Evolutionary conservation across 1,284 basidiomycete genomes (phyloP).

Genomic region (Vanrija pseudolonga): DNA sequence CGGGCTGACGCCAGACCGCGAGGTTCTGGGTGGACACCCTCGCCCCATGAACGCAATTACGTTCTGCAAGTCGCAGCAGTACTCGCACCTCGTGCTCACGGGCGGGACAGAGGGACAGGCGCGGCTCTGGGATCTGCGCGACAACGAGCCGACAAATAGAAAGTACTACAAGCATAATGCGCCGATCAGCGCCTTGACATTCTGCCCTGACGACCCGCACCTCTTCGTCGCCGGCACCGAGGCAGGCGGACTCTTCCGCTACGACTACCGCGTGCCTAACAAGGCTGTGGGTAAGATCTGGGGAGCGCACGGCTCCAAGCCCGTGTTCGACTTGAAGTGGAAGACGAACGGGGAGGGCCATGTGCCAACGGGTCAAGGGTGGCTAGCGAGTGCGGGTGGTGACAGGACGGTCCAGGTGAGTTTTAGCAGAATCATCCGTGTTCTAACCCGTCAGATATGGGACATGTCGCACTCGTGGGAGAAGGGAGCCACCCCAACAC

Average conservation of each 20-base stretch:
- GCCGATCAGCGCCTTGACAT: slow-evolving; percentile 65
- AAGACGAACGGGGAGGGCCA: slow-evolving; percentile 37
- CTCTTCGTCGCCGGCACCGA: slow-evolving; percentile 74
- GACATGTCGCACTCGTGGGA: slow-evolving; percentile 59
- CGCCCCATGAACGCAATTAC: slow-evolving; percentile 68
- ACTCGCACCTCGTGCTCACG: slow-evolving; percentile 69
- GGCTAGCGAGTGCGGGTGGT: slow-evolving; percentile 76
- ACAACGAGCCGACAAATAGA: slow-evolving; percentile 63
- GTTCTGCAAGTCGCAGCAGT: slow-evolving; percentile 57
- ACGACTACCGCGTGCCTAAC: slow-evolving; percentile 70
- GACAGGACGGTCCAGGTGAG: slow-evolving; percentile 74
- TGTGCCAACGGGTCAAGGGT: slow-evolving; percentile 56
- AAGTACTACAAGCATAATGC: slow-evolving; percentile 66
- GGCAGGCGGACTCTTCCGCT: slow-evolving; percentile 64
- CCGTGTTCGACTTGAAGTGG: slow-evolving; percentile 78
- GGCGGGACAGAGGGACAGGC: slow-evolving; percentile 78
- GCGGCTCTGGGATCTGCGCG: slow-evolving; percentile 77
- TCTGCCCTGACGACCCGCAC: slow-evolving; percentile 65
- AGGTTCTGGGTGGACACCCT: slow-evolving; percentile 63
- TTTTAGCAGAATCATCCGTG: not conserved
- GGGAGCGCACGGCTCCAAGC: slow-evolving; percentile 67
- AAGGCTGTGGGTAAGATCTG: slow-evolving; percentile 64
- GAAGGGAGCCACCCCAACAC: slow-evolving; percentile 56
- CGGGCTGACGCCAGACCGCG: slow-evolving; percentile 55
- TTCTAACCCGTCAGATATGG: slow-evolving; percentile 60